Evolutionary conservation across 306 rosid species (phyloP).

Genomic region (Cucurbita pepo): DNA sequence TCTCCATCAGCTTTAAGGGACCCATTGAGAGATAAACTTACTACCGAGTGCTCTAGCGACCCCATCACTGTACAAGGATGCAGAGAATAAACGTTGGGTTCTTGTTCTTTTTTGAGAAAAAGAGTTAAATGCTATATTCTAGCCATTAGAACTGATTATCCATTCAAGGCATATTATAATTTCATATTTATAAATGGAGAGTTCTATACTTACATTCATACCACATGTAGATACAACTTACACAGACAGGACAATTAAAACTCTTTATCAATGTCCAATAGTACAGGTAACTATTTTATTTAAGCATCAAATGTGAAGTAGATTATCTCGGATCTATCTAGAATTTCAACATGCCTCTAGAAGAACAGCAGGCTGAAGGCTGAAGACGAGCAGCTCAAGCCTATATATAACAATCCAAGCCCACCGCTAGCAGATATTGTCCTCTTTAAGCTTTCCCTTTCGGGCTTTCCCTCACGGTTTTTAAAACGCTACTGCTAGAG

Average conservation of each 20-base stretch:
- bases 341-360: background rate
- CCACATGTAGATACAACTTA: background rate
- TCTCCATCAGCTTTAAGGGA: slow-evolving; percentile 81
- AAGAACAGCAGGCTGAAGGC: background rate
- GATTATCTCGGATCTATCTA: background rate
- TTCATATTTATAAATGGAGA: background rate
- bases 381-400: background rate
- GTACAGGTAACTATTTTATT: background rate
- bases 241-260: background rate
- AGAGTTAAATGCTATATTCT: background rate
- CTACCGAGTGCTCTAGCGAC: slow-evolving; percentile 72
- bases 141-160: background rate
- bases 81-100: background rate
- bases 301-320: background rate
- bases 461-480: too few species aligned
- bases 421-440: too few species aligned
- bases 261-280: background rate
- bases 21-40: slow-evolving; percentile 57
- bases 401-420: too few species aligned
- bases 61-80: slow-evolving; percentile 58
- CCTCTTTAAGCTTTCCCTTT: too few species aligned
- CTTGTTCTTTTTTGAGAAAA: background rate
- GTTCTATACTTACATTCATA: background rate
- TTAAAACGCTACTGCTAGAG: too few species aligned
- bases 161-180: background rate